phyloP scores from a whole-genome alignment of 2,329 filamentous ascomycete species.

The Arachnomyces sp. region DNA sequence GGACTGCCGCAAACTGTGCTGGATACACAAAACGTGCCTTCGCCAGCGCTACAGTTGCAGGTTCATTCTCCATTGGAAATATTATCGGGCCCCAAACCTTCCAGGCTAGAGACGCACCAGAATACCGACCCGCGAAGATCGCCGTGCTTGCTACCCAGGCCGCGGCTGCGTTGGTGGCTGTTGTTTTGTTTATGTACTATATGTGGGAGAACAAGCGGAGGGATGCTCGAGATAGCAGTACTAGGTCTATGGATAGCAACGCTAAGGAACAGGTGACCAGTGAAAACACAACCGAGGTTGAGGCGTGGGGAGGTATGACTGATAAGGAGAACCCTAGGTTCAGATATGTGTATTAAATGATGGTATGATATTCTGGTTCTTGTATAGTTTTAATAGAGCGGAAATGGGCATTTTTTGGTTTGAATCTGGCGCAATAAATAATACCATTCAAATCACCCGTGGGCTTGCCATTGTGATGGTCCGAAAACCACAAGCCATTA shows the following conservation, averaged over 20 bases:
- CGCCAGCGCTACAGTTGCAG: slow-evolving; percentile 35
- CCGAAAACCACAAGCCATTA: too few species aligned
- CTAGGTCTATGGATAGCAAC: slow-evolving; percentile 5
- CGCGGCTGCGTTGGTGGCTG: slow-evolving; percentile 21
- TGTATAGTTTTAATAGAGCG: too few species aligned
- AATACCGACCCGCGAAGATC: slow-evolving; percentile 34
- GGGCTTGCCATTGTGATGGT: too few species aligned
- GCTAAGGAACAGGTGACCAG: neutral
- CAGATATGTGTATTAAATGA: slow-evolving; percentile 26
- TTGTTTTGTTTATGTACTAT: slow-evolving; percentile 23
- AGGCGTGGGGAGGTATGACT: slow-evolving; percentile 26
- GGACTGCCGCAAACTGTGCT: slow-evolving; percentile 40
- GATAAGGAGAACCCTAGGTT: slow-evolving; percentile 27
- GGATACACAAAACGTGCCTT: slow-evolving; percentile 43
- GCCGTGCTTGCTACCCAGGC: slow-evolving; percentile 32
- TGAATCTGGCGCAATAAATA: too few species aligned
- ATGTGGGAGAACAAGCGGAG: slow-evolving; percentile 24
- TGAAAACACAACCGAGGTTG: slow-evolving; percentile 15
- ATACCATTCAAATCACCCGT: too few species aligned
- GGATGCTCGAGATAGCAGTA: slow-evolving; percentile 9
- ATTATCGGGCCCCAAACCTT: slow-evolving; percentile 32
- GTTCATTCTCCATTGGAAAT: slow-evolving; percentile 29
- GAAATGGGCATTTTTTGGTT: too few species aligned
- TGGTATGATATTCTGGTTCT: too few species aligned
- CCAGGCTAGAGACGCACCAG: slow-evolving; percentile 34